Base-by-base conservation (phyloP, 768 basidiomycete species). In the Collybia mongolica region DNA sequence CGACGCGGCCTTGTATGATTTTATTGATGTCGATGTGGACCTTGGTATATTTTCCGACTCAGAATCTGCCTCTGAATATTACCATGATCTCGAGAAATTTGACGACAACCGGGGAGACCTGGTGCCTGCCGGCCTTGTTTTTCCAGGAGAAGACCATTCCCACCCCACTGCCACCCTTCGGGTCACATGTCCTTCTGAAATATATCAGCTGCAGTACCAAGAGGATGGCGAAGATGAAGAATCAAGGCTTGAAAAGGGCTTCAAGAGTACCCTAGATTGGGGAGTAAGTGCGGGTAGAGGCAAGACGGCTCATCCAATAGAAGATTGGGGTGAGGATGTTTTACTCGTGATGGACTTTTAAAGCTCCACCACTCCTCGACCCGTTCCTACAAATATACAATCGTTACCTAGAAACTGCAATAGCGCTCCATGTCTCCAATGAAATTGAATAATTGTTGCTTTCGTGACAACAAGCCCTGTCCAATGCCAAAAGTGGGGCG, bases 151-250 rank as follows among this genome's bases (percentile, higher is more conserved):
- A 29, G 26, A 24, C 18, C 29, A 23, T 54, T 55, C 54, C 38
- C 55, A 59, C 41, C 51, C 50, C 42, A 18, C 19, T 44, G 35
- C 49, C 46, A 52, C 49, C 49, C 50, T 56, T 36, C 40, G 40
- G 29, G 42, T 59, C 58, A 59, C 56, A 59, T 57, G 60, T 14
- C 51, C 51, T 36, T 52, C 15, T 5, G 47, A 51, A 29, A 39
- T 44, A 9, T 12, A 32, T 32, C 32, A 32, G 32, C 9, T 32
- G 32, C 19, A 47, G 48, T 51, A 38, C 48, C 44, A 51, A 43
- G 42, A 48, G 39, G 41, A 45, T 35, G 18, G 46, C 6, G 55
- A 55, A 48, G 46, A 51, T 37, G 57, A 53, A 49, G 53, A 52
- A 37, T 44, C 51, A 19, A 54, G 47, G 55, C 26, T 39, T 32